Base-by-base conservation (phyloP, 148 eudicot genomes). In the Silene conica region DNA sequence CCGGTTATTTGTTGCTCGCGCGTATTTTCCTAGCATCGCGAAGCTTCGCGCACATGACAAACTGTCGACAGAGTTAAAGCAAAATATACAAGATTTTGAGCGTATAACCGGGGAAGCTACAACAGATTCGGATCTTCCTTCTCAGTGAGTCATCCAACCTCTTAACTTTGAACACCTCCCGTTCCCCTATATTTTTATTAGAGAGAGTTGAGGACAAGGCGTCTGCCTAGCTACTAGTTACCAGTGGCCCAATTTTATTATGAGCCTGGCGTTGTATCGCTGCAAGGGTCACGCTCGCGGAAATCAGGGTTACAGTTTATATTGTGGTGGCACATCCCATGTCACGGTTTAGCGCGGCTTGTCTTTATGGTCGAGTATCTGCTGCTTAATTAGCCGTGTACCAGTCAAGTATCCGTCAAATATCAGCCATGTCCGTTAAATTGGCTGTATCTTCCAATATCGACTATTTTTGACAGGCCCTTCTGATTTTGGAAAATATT, bases 1-100 rank as follows among this genome's bases (percentile, higher is more conserved):
- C 81, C 81, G 80, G 64, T 85, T 95, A 46, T 95, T 85, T 84
- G 96, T 92, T 69, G 96, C 98, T 74, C 88, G 97, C 52, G 98
- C 98, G 63, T 95, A 95, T 73, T 95, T 82, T 86, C 98, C 98
- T n/a, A 95, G 98, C 82, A 90, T 95, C 67, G 98, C 97, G 41
- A 95, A 95, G 82, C 88, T 92, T 84, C 88, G 90, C 57, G 82
- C 76, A 6, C 89, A 85, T 74, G 96, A 92, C 13, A 89, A 87
- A 72, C 80, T 95, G 67, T 88, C 98, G 1, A 89, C 78, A 75
- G 93, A 92, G 80, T 2, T 95, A 86, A 90, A 78, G 82, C 96
- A 90, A 87, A 95, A 90, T 81, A 92, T 95, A 81, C 98, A 95
- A 83, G 97, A 92, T 34, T 91, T 92, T 81, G 98, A 95, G 81